These are phyloP conservation scores for Ophiobolus disseminans DNA, from an alignment of 2,329 filamentous ascomycete species.

Conservation along the genomic window DNA sequence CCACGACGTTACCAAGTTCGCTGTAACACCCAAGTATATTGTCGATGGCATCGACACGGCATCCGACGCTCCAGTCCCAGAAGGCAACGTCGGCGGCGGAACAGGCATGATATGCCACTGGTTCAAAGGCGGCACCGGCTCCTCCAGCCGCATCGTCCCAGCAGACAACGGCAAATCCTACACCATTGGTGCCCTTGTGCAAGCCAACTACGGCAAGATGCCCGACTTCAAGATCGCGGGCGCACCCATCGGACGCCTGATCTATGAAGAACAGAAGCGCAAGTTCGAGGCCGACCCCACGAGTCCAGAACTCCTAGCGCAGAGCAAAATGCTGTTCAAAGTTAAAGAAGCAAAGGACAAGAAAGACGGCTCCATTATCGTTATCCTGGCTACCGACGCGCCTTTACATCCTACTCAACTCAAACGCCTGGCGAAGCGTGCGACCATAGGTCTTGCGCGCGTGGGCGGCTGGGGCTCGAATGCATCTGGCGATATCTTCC, in stretches of 20 bases:
- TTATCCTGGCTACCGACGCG: constrained; percentile 67
- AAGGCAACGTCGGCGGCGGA: constrained; percentile 71
- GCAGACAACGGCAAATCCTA: constrained; percentile 51
- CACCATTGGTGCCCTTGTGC: constrained; percentile 68
- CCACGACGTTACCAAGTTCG: constrained; percentile 64
- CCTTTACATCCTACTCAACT: constrained; percentile 66
- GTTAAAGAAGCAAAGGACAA: constrained; percentile 52
- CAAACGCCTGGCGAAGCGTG: constrained; percentile 65
- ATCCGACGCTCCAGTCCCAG: constrained; percentile 59
- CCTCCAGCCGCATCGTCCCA: constrained; percentile 62
- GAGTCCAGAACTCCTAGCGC: constrained; percentile 35
- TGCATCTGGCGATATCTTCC: constrained; percentile 70
- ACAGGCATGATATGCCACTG: constrained; percentile 71
- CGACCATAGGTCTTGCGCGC: constrained; percentile 66
- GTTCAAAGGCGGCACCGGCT: constrained; percentile 73
- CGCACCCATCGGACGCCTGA: constrained; percentile 66
- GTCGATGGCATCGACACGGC: constrained; percentile 62
- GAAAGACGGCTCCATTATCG: constrained; percentile 70
- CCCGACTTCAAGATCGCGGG: constrained; percentile 66
- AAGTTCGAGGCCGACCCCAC: constrained; percentile 39
- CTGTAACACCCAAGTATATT: constrained; percentile 62
- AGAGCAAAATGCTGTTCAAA: constrained; percentile 38
- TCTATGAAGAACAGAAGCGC: constrained; percentile 57
- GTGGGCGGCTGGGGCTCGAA: constrained; percentile 69
- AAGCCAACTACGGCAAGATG: constrained; percentile 69